Conservation (phyloP, 2,329 filamentous ascomycete species). For the Cladosporium oxysporum region DNA sequence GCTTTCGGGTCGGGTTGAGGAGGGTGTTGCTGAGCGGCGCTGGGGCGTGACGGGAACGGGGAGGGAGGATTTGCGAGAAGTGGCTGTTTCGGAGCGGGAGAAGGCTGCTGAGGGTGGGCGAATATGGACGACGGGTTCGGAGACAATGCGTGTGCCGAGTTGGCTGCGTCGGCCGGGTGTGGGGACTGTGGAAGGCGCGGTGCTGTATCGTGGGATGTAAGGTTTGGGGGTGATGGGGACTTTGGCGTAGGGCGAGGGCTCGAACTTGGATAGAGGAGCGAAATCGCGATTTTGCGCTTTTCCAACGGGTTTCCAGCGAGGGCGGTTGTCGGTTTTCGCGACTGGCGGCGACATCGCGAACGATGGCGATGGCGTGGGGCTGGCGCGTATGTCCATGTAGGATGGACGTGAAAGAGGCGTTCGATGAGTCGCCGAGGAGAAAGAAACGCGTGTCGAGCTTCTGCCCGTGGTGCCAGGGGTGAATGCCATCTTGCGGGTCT, state of each 20-base stretch:
- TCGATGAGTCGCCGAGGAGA: conserved; percentile 12
- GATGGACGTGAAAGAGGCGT: conserved; percentile 14
- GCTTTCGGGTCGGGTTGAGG: conserved; percentile 3
- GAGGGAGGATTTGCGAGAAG: conserved; percentile 28
- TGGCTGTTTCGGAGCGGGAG: conserved; percentile 25
- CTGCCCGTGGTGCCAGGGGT: conserved; percentile 5
- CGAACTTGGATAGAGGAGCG: conserved; percentile 36
- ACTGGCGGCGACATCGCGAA: conserved; percentile 26
- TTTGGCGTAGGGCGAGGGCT: conserved; percentile 39
- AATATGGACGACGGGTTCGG: conserved; percentile 19
- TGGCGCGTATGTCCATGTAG: conserved; percentile 11
- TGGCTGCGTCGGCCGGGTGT: conserved; percentile 5
- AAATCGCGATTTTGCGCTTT: conserved; percentile 33
- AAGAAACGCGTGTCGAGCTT: conserved; percentile 3
- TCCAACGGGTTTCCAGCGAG: conserved; percentile 28
- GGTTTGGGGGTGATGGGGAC: conserved; percentile 33
- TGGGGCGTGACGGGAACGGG: conserved; percentile 24
- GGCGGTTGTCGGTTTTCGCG: conserved; percentile 28
- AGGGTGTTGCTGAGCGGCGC: background rate
- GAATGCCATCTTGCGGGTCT: conserved; percentile 23
- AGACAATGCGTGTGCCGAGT: conserved; percentile 20
- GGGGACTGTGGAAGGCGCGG: conserved; percentile 26
- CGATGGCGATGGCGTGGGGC: conserved; percentile 27
- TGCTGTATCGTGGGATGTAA: conserved; percentile 25
- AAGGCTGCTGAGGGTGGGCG: conserved; percentile 25